Base-by-base conservation (phyloP, 768 basidiomycete species). In the Holtermannia corniformis region DNA sequence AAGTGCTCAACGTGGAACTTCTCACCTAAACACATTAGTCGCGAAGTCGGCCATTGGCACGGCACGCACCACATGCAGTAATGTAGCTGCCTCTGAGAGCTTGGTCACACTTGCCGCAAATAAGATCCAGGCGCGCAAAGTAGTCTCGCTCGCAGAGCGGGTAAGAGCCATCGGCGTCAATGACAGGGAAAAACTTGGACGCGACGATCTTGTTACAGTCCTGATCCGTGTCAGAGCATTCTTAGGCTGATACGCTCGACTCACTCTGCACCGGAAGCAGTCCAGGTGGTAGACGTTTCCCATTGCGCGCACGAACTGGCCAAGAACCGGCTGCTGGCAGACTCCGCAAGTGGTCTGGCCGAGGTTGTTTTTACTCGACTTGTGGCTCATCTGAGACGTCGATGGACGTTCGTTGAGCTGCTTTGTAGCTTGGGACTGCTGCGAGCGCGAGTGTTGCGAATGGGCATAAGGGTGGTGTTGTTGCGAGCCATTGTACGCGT, bases 1-100 rank as follows among this genome's bases (percentile, higher is more conserved):
- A 99, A 99, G 72, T 97, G 95, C 75, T 99, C 95, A 61, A 97
- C 92, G 72, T 99, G 93, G 74, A 84, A 99, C 74, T 99, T 99
- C 78, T 91, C 89, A 77, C 86, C 92, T 96, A 73, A 4, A 45
- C 21, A 7, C 19, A 32, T 5, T 4, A 28, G 21, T 44, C 7
- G 44, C 10, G 51, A 20, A 46, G 28, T 25, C 44, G 25, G 28
- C 13, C 27, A 1, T 21, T 14, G 42, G 22, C 37, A 25, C 24
- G n/a, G 5, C 22, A 80, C 85, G 73, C 68, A 96, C 93, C 92
- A 78, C 95, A 95, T 41, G 95, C 95, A 41, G 95, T 99, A 76
- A 99, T 97, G 67, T 99, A 99, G 75, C 90, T 95, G 50, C 91
- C 93, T 65, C 95, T 79, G 55, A 99, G 74, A 40, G 95, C 95